Percentiles rank a stretch among this genome's conserved stretches.
Evolutionary conservation across 306 rosid genomes (phyloP).

Genomic region (Medicago truncatula): DNA sequence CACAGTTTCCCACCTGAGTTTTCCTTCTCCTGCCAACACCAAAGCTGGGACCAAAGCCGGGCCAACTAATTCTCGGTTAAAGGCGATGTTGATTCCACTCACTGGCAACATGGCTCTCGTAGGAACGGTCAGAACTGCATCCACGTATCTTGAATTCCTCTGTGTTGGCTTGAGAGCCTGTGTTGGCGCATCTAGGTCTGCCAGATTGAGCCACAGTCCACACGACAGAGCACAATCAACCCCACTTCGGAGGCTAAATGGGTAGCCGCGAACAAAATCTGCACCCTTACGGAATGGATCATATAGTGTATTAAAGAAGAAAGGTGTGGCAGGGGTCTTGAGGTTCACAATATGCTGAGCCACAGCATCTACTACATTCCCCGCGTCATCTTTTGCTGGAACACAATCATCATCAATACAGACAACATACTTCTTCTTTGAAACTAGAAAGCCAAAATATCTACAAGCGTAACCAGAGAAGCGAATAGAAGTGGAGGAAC

Average conservation of each 20-base stretch:
- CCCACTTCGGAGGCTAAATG: conserved; percentile 92
- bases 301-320: conserved; percentile 94
- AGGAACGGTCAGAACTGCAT: conserved; percentile 93
- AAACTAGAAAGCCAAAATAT: conserved; percentile 87
- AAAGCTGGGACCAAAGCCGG: conserved; percentile 87
- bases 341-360: conserved; percentile 85
- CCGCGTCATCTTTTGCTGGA: conserved; percentile 75
- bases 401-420: conserved; percentile 90
- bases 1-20: conserved; percentile 93
- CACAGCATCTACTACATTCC: conserved; percentile 65
- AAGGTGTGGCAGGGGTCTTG: conserved; percentile 95
- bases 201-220: conserved; percentile 94
- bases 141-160: conserved; percentile 80
- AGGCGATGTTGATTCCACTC: conserved; percentile 94
- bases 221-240: conserved; percentile 87
- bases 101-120: conserved; percentile 77
- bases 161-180: conserved; percentile 81
- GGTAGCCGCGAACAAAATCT: conserved; percentile 97
- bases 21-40: conserved; percentile 87
- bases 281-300: conserved; percentile 94
- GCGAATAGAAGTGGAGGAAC: conserved; percentile 65
- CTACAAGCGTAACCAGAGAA: conserved; percentile 96
- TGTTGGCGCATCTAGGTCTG: conserved; percentile 95
- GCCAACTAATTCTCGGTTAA: conserved; percentile 77
- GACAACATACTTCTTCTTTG: conserved; percentile 81